phyloP scores from a whole-genome alignment of 768 basidiomycete species.

The Suillus lakei region DNA sequence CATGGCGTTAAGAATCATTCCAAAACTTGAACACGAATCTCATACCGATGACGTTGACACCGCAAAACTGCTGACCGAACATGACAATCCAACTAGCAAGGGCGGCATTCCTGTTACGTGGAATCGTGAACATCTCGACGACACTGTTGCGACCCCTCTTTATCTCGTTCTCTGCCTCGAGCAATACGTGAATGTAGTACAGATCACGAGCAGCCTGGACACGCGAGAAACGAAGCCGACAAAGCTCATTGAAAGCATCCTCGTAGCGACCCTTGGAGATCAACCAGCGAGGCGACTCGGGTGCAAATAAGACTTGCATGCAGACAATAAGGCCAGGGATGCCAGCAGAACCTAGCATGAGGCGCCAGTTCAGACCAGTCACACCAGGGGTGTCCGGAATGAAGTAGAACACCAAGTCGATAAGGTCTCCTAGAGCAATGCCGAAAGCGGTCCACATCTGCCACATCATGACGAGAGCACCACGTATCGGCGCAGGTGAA shows the following conservation, averaged over 20 bases:
- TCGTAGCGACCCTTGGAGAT: constrained; percentile 77
- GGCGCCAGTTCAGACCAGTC: constrained; percentile 77
- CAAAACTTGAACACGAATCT: neutral
- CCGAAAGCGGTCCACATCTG: constrained; percentile 92
- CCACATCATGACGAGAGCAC: constrained; percentile 93
- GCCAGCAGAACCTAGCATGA: constrained; percentile 78
- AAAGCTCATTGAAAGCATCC: constrained; percentile 68
- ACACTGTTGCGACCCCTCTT: constrained; percentile 58
- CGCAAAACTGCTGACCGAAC: constrained; percentile 86
- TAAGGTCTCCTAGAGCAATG: constrained; percentile 72
- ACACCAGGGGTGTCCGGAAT: constrained; percentile 52
- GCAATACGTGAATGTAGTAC: constrained; percentile 76
- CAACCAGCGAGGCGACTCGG: constrained; percentile 86
- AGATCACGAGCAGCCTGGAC: constrained; percentile 83
- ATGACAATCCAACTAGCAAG: constrained; percentile 68
- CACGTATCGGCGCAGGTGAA: constrained; percentile 80
- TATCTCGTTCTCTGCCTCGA: constrained; percentile 68
- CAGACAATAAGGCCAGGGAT: constrained; percentile 51
- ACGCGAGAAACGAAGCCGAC: constrained; percentile 66
- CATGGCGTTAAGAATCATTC: neutral
- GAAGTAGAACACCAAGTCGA: constrained; percentile 65
- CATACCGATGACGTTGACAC: constrained; percentile 66
- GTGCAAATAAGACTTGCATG: constrained; percentile 49
- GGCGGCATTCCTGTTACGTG: constrained; percentile 70
- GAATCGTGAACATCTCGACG: constrained; percentile 74